Percentiles rank a stretch among this genome's conserved stretches.
Evolutionary conservation across 495 filamentous ascomycete species (phyloP).

Genomic region (Entonaema liquescens): DNA sequence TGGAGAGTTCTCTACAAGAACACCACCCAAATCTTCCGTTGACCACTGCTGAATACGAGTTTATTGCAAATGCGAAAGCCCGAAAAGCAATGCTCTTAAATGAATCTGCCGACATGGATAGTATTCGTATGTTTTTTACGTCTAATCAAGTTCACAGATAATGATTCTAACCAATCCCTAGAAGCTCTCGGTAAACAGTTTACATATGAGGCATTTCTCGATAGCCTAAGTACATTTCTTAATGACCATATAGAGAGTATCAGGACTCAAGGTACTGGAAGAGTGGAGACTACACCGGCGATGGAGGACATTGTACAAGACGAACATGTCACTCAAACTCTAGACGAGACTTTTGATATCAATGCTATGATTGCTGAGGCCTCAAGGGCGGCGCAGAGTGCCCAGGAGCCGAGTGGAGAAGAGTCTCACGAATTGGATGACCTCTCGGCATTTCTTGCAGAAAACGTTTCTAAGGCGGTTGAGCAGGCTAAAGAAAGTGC

Average conservation of each 20-base stretch:
- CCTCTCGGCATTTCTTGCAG: constrained; percentile 44
- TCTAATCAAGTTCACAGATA: neutral
- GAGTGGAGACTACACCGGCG: constrained; percentile 50
- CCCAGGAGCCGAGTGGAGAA: constrained; percentile 24
- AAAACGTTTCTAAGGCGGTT: constrained; percentile 47
- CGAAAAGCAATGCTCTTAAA: constrained; percentile 73
- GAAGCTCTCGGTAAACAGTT: constrained; percentile 76
- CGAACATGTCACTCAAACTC: constrained; percentile 15
- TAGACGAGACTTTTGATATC: constrained; percentile 41
- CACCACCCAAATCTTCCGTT: constrained; percentile 72
- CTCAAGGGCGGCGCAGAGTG: constrained; percentile 44
- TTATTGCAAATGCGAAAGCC: constrained; percentile 69
- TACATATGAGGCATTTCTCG: constrained; percentile 80
- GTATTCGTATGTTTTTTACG: constrained; percentile 54
- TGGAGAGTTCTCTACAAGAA: constrained; percentile 69
- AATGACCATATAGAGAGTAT: constrained; percentile 76
- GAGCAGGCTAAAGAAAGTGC: constrained; percentile 44
- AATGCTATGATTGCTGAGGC: constrained; percentile 47
- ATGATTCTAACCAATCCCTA: constrained; percentile 42
- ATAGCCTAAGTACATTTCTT: constrained; percentile 76
- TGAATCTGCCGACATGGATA: constrained; percentile 68
- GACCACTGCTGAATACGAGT: constrained; percentile 76
- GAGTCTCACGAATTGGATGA: constrained; percentile 37
- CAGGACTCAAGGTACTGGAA: constrained; percentile 58
- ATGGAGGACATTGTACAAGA: constrained; percentile 44